These are phyloP conservation scores for Plasmodium yoelii DNA, from an alignment of 169 alveolate genomes.

Conservation along the genomic window DNA sequence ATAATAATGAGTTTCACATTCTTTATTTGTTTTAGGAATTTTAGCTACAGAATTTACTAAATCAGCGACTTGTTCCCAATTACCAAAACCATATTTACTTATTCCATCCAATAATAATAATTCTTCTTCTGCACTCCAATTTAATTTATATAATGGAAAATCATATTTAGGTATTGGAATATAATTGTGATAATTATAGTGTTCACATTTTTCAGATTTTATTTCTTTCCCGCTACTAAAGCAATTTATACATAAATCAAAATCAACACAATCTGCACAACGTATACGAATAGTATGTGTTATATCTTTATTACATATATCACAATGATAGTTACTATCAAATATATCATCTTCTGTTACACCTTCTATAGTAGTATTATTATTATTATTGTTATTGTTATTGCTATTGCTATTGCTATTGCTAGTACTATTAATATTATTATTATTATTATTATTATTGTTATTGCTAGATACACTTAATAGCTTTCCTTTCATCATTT, in stretches of 20 bases:
- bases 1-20: slow-evolving; percentile 88
- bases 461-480: background rate
- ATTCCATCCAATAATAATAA: slow-evolving; percentile 91
- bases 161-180: slow-evolving; percentile 91
- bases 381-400: background rate
- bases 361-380: slow-evolving; percentile 31
- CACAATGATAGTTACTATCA: slow-evolving; percentile 83
- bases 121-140: slow-evolving; percentile 95
- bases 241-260: slow-evolving; percentile 90
- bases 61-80: slow-evolving; percentile 89
- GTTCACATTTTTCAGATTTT: slow-evolving; percentile 83
- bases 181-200: slow-evolving; percentile 88
- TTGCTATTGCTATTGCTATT: background rate
- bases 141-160: slow-evolving; percentile 85
- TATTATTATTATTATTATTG: background rate
- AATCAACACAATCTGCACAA: slow-evolving; percentile 93
- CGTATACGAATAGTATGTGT: slow-evolving; percentile 85
- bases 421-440: too few species aligned
- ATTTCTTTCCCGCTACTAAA: slow-evolving; percentile 90
- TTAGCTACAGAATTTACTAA: slow-evolving; percentile 82
- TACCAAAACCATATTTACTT: slow-evolving; percentile 93
- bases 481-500: background rate
- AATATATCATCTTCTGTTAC: slow-evolving; percentile 59
- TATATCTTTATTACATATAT: slow-evolving; percentile 84
- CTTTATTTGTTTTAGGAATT: slow-evolving; percentile 84